Evolutionary conservation across 2,329 filamentous ascomycete species (phyloP).

Genomic region (Pseudogymnoascus sp.): DNA sequence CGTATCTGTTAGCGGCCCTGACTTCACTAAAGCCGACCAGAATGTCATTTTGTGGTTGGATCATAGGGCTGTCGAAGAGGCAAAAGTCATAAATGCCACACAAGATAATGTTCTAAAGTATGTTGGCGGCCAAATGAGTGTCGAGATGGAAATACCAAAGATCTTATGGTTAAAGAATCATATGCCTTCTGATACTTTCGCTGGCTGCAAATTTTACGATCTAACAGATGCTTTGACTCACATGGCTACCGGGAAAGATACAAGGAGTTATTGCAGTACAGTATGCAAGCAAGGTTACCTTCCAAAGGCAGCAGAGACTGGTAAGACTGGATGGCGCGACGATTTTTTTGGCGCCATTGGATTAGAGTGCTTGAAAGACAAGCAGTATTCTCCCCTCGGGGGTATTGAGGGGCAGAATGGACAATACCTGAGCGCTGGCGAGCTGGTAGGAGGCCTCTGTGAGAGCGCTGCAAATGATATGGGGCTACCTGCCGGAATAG

Average conservation of each 20-base stretch:
- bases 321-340: constrained; percentile 95
- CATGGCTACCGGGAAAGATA: constrained; percentile 86
- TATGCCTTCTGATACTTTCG: constrained; percentile 87
- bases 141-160: constrained; percentile 99
- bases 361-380: constrained; percentile 71
- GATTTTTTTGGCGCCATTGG: constrained; percentile 87
- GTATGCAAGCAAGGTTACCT: constrained; percentile 97
- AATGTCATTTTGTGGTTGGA: constrained; percentile 98
- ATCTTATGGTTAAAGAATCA: constrained; percentile 97
- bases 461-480: constrained; percentile 77
- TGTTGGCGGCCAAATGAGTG: constrained; percentile 95
- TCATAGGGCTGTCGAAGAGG: constrained; percentile 85
- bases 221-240: constrained; percentile 88
- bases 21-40: constrained; percentile 78
- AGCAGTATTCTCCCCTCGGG: constrained; percentile 88
- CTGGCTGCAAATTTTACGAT: constrained; percentile 94
- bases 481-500: constrained; percentile 77
- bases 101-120: constrained; percentile 89
- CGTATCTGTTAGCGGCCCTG: constrained; percentile 78
- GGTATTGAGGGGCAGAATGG: constrained; percentile 94
- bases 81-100: constrained; percentile 86
- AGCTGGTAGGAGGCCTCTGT: constrained; percentile 78
- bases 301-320: constrained; percentile 93
- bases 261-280: constrained; percentile 86
- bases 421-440: constrained; percentile 82